Conservation (phyloP, 257 asterid species). For the Oldenlandia corymbosa region DNA sequence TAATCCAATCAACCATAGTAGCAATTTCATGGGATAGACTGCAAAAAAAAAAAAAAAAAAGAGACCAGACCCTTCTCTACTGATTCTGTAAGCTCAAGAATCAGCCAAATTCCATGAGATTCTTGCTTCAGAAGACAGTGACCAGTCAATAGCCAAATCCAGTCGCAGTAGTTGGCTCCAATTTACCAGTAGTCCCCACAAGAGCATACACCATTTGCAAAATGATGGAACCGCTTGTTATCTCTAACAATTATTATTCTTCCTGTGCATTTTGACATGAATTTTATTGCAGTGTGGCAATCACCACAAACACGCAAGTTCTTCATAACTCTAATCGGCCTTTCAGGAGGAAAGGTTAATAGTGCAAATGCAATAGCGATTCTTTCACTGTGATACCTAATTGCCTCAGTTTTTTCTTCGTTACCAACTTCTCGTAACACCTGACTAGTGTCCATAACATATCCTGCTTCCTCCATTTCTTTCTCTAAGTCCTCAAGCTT, state of each 20-base stretch:
- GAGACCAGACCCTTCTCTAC: not conserved
- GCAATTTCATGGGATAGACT: not conserved
- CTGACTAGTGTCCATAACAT: conserved; percentile 54
- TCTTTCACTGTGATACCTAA: conserved; percentile 81
- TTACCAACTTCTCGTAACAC: conserved; percentile 56
- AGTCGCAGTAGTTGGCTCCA: not conserved
- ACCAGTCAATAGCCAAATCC: not conserved
- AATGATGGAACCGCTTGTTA: conserved; percentile 74
- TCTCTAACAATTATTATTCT: conserved; percentile 70
- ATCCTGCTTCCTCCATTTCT: conserved; percentile 61
- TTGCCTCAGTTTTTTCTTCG: conserved; percentile 53
- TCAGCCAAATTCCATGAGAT: not conserved
- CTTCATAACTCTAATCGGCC: conserved; percentile 75
- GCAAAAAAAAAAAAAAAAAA: not conserved
- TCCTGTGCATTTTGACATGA: conserved; percentile 56
- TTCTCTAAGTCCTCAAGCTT: conserved; percentile 58
- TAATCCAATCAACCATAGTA: not conserved
- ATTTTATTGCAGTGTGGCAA: conserved; percentile 76
- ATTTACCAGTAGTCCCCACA: conserved; percentile 84
- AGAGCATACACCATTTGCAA: conserved; percentile 65
- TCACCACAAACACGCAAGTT: conserved; percentile 82
- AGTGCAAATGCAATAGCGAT: conserved; percentile 85
- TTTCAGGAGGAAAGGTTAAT: conserved; percentile 45
- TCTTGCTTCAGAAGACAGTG: too few species aligned
- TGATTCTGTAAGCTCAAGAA: not conserved